phyloP scores from a whole-genome alignment of 768 basidiomycete genomes.

The Collybiopsis confluens region DNA sequence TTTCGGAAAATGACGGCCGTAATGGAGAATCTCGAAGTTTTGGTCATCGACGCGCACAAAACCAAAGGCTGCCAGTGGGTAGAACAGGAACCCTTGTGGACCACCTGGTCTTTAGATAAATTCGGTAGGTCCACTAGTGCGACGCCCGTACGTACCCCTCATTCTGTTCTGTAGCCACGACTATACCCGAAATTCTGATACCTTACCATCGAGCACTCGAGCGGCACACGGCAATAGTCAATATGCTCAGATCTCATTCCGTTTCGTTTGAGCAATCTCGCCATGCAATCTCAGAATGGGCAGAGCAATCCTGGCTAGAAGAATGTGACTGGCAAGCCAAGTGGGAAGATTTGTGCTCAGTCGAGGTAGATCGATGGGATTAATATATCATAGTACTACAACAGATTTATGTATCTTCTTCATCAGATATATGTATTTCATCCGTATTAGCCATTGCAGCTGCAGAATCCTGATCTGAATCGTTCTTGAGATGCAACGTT shows the following conservation, averaged over 20 bases:
- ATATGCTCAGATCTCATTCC: conserved; percentile 58
- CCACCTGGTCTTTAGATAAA: conserved; percentile 77
- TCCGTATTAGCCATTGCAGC: conserved; percentile 53
- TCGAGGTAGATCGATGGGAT: conserved; percentile 75
- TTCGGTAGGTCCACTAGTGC: conserved; percentile 49
- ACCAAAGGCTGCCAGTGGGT: conserved; percentile 72
- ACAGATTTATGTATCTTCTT: conserved; percentile 48
- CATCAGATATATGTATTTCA: conserved; percentile 87
- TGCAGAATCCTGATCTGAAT: conserved; percentile 26
- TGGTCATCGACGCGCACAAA: conserved; percentile 67
- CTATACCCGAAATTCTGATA: conserved; percentile 49
- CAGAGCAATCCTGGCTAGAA: conserved; percentile 61
- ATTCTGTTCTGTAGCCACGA: conserved; percentile 37
- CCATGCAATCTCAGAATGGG: conserved; percentile 60
- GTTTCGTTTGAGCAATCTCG: conserved; percentile 68
- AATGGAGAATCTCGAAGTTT: conserved; percentile 59
- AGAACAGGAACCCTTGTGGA: conserved; percentile 69
- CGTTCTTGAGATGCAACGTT: conserved; percentile 31
- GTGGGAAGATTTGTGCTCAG: conserved; percentile 77
- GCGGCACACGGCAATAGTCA: conserved; percentile 51
- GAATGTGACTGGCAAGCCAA: conserved; percentile 64
- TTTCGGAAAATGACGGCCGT: conserved; percentile 61
- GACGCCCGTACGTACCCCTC: neutral
- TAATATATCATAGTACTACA: conserved; percentile 16
- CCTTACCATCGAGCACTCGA: conserved; percentile 66